These are phyloP conservation scores for Leptoxyphium fumago DNA, from an alignment of 2,329 filamentous ascomycete species.

Conservation along the genomic window DNA sequence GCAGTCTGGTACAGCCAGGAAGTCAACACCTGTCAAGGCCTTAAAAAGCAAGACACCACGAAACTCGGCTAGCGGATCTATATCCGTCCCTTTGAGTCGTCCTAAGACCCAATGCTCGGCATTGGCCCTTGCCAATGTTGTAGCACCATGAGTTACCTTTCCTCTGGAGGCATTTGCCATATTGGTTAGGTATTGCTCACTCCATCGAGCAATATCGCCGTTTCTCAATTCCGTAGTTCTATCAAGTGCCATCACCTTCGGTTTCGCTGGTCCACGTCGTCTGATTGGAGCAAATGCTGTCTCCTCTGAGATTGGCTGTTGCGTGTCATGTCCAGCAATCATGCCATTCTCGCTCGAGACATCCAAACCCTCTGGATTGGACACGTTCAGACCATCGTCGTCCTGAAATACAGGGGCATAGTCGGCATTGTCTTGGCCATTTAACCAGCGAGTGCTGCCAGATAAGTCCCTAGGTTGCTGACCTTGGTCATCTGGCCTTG, in stretches of 20 bases:
- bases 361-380: too few relatives aligned
- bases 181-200: conserved; percentile 42
- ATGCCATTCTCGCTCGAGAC: too few relatives aligned
- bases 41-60: conserved; percentile 40
- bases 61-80: conserved; percentile 43
- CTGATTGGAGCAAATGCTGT: conserved; percentile 25
- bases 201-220: conserved; percentile 42
- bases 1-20: conserved; percentile 1
- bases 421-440: too few relatives aligned
- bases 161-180: conserved; percentile 37
- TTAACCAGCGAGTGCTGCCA: too few relatives aligned
- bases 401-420: too few relatives aligned
- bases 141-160: conserved; percentile 27
- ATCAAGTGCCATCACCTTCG: conserved; percentile 34
- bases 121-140: conserved; percentile 43
- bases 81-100: conserved; percentile 39
- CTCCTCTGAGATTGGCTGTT: conserved; percentile 3
- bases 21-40: conserved; percentile 27
- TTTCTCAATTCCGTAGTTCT: conserved; percentile 38
- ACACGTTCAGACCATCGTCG: too few relatives aligned
- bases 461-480: too few relatives aligned
- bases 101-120: conserved; percentile 44
- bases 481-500: too few relatives aligned
- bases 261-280: conserved; percentile 20
- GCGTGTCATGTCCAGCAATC: too few relatives aligned